Conservation (phyloP, 768 basidiomycete species). For the Termitomyces sp. region DNA sequence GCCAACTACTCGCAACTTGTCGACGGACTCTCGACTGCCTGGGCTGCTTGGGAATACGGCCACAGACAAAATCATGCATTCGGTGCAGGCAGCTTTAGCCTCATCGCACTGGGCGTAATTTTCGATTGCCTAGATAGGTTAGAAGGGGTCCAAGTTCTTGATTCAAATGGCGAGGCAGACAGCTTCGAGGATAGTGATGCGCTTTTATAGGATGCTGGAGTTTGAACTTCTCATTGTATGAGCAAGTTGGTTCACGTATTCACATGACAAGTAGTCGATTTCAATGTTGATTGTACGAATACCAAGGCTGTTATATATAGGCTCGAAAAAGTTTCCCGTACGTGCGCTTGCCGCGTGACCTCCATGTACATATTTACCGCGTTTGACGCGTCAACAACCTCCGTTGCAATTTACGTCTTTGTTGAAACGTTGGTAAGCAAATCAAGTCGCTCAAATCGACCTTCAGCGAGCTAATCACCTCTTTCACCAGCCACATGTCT, state of each 20-base stretch:
- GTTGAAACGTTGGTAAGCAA: no score
- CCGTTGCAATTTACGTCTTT: no score
- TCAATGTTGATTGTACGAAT: neutral
- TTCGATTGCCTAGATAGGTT: slow-evolving; percentile 49
- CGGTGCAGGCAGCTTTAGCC: slow-evolving; percentile 61
- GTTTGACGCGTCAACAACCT: no score
- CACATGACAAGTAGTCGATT: neutral
- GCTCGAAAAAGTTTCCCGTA: no score
- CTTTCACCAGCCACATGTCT: neutral
- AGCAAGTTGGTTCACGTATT: no score
- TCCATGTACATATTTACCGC: no score
- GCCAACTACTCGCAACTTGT: slow-evolving; percentile 24
- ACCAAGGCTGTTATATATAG: neutral
- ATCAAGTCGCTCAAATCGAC: no score
- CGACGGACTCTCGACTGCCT: slow-evolving; percentile 44
- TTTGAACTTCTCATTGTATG: neutral
- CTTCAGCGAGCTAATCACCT: neutral
- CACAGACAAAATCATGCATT: slow-evolving; percentile 33
- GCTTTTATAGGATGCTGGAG: neutral
- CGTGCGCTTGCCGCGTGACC: no score
- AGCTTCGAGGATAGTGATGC: neutral
- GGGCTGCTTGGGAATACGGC: slow-evolving; percentile 62
- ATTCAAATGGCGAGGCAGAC: neutral
- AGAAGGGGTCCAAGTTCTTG: neutral
- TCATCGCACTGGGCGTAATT: slow-evolving; percentile 56